Percentiles rank a stretch among this genome's conserved stretches.
These are phyloP conservation scores for Psilocybe azurescens DNA, from an alignment of 768 basidiomycete genomes.

Conservation along the genomic window DNA sequence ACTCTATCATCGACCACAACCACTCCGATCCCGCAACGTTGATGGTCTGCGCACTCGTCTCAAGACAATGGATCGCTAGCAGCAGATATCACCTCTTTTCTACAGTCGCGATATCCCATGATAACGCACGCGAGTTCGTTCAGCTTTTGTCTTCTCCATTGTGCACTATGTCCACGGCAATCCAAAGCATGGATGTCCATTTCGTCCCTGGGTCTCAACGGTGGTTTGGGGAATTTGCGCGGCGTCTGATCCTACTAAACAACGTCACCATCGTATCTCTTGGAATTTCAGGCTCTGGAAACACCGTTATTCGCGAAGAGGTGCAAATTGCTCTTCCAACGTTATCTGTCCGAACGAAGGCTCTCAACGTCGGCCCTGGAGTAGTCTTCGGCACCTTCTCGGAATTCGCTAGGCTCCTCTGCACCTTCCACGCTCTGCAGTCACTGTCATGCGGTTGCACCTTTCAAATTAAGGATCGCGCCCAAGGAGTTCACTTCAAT, in stretches of 20 bases:
- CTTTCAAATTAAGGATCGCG: conserved; percentile 10
- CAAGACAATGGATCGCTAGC: conserved; percentile 27
- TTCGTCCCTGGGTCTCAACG: conserved; percentile 25
- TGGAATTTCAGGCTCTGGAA: conserved; percentile 17
- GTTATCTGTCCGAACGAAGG: conserved; percentile 11
- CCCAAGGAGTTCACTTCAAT: conserved; percentile 3
- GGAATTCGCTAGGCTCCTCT: conserved; percentile 18
- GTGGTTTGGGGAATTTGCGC: conserved; percentile 25
- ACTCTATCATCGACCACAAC: conserved; percentile 31
- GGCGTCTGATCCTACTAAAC: conserved; percentile 14
- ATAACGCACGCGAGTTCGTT: conserved; percentile 23
- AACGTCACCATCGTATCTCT: conserved; percentile 16
- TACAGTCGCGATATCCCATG: conserved; percentile 16
- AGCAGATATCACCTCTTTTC: conserved; percentile 31
- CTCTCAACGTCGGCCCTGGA: conserved; percentile 16
- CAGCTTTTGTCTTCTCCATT: conserved; percentile 17
- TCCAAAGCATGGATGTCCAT: conserved; percentile 15
- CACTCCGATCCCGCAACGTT: conserved; percentile 27
- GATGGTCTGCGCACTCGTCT: conserved; percentile 31
- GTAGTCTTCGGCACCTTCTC: conserved; percentile 19
- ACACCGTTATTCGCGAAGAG: conserved; percentile 21
- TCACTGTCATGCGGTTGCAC: conserved; percentile 21
- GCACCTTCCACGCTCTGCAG: conserved; percentile 18
- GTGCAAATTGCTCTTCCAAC: conserved; percentile 10
- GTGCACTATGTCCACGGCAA: conserved; percentile 21